Base-by-base conservation (phyloP, 176 grass and related monocot genomes). In the Canna indica region DNA sequence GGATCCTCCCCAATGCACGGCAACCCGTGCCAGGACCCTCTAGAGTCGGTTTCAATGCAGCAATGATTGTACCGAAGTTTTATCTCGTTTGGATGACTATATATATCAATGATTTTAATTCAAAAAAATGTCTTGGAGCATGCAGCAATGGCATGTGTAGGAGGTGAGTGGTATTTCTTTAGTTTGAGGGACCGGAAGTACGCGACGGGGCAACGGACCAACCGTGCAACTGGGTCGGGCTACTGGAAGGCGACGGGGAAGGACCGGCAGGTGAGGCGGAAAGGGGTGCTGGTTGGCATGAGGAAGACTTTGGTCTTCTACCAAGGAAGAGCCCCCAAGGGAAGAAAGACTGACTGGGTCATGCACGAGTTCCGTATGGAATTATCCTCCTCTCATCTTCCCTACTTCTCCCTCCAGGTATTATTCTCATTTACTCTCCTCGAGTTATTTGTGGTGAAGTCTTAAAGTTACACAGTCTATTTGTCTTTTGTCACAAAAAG, bases 191-290 rank as follows among this genome's bases (percentile, higher is more conserved):
- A 96, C 39, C 85, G 92, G 69, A 96, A 96, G 59, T 96, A 96
- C 27, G 85, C 92, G 25, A 96, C 92, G 0, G 92, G 92, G 0
- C 85, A 91, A 14, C 77, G 92, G 42, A 96, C 88, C 50, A 96
- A 96, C 73, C 86, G 92, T 74, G 92, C 92, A 30, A 96, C 92
- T 12, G 74, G 78, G 73, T 85, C 85, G 0, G 92, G 92, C 9
- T 96, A 96, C 20, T 96, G 92, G 92, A 96, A 96, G 79, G 92
- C 88, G 2, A 96, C 92, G 0, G 92, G 92, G 12, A 96, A 96
- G 79, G 92, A 96, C 36, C 85, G 92, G 1, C 44, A 75, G 6
- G 81, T 96, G 66, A 85, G 42, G 56, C 76, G 81, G 34, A 76
- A 83, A 70, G 85, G 92, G 4, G 76, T 83, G 9, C 79, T 82